Evolutionary conservation across 768 basidiomycete genomes (phyloP), one percentile per base, ranked within the genome.

Genomic region (Termitomyces heimii): DNA sequence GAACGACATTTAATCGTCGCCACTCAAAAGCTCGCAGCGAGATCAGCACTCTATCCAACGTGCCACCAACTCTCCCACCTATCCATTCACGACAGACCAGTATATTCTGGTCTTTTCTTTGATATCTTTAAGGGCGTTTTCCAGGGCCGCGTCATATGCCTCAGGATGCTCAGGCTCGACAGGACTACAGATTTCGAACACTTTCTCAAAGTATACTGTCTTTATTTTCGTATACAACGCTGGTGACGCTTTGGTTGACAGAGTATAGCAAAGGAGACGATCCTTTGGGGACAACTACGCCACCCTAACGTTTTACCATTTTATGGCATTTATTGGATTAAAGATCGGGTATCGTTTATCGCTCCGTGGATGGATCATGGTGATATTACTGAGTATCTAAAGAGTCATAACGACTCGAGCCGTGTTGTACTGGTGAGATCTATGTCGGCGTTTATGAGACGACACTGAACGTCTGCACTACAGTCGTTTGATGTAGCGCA

Each of bases 241-340:
- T 5, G 7, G 13, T 13, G n/a, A n/a, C n/a, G n/a, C n/a, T n/a
- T 14, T 31, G 31, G 29, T 49, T 43, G 13, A 14, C 32, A 59
- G 57, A 39, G 29, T 10, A n/a, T 58, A 9, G 53, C 53, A 20
- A 59, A 55, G n/a, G 57, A 59, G 31, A 26, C 47, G 26, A 50
- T 59, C 5, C 53, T 51, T 7, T 57, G 56, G 56, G 49, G 56
- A 2, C 56, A 57, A 24, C 16, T 57, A 44, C 56, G 49, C 22
- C 56, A 57, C 29, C 56, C 56, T 18, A 57, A 57, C 20, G 16
- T 57, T 20, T 31, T 57, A n/a, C 56, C 56, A 3, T 57, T 59
- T 26, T 55, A 59, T 31, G 58, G 58, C 14, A 22, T 55, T 12
- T 54, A 42, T 28, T 40, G 32, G 4, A 49, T 40, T 16, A 46